These are phyloP conservation scores for Myxozyma sirexii DNA, from an alignment of 805 yeast species.

Conservation along the genomic window DNA sequence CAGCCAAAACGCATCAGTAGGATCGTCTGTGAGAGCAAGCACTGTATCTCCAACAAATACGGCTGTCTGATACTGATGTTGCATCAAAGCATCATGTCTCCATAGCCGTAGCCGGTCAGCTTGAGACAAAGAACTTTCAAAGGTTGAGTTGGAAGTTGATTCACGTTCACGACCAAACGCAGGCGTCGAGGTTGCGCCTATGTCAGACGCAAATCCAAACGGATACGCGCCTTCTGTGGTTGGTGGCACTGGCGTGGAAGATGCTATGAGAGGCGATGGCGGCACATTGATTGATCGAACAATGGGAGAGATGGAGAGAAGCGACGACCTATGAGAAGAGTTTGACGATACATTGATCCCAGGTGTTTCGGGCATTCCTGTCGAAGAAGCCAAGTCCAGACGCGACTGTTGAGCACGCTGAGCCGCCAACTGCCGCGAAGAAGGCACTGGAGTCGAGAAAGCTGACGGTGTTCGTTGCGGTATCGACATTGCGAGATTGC, in stretches of 20 bases:
- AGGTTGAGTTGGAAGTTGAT: not conserved
- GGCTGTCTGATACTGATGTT: constrained; percentile 88
- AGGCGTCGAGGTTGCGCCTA: constrained; percentile 32
- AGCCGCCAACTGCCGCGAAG: constrained; percentile 2
- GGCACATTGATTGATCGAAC: constrained; percentile 11
- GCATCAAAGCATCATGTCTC: constrained; percentile 92
- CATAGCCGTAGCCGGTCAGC: constrained; percentile 85
- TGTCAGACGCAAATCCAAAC: constrained; percentile 24
- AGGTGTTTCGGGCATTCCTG: constrained; percentile 18
- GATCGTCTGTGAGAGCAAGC: constrained; percentile 74
- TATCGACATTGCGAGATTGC: not conserved
- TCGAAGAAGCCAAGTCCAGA: constrained; percentile 7
- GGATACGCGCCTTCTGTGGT: constrained; percentile 5
- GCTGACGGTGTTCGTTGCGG: constrained; percentile 8
- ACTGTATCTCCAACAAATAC: constrained; percentile 91
- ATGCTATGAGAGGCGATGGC: constrained; percentile 7
- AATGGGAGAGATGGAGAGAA: constrained; percentile 32
- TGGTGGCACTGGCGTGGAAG: constrained; percentile 26
- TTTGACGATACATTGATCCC: constrained; percentile 1
- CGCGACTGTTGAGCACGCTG: not conserved
- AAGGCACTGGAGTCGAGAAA: constrained; percentile 21
- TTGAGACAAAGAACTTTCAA: constrained; percentile 2
- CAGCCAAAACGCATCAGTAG: constrained; percentile 94
- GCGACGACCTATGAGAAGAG: constrained; percentile 25
- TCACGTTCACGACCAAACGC: not conserved